Conservation (phyloP, 345 rosid species). For the Cardiospermum halicacabum region DNA sequence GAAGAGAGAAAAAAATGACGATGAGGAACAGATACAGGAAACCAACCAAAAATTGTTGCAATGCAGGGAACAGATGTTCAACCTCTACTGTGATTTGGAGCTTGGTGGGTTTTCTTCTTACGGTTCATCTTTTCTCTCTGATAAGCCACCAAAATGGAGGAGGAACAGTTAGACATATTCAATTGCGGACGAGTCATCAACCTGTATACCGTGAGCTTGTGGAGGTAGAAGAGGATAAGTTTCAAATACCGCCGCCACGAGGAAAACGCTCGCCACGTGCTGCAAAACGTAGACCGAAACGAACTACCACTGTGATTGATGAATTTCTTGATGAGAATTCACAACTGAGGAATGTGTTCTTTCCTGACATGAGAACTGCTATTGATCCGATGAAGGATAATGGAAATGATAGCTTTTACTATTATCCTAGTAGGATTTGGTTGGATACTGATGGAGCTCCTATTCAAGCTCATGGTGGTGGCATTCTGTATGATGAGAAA, state of each 20-base stretch:
- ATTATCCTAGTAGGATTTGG: constrained; percentile 78
- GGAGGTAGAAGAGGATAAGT: constrained; percentile 69
- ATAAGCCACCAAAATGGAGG: constrained; percentile 34
- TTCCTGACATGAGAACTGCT: constrained; percentile 60
- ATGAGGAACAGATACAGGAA: constrained; percentile 75
- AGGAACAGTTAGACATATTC: constrained; percentile 32
- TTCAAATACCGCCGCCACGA: constrained; percentile 76
- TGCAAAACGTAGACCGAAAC: constrained; percentile 73
- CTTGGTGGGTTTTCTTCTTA: constrained; percentile 61
- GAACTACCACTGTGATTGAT: constrained; percentile 63
- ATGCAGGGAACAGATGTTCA: constrained; percentile 75
- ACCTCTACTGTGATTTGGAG: constrained; percentile 52
- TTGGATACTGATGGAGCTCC: constrained; percentile 86
- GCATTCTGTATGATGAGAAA: constrained; percentile 52
- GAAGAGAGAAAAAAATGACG: constrained; percentile 57
- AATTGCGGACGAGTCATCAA: constrained; percentile 36
- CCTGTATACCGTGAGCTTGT: constrained; percentile 54
- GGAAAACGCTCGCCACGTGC: constrained; percentile 82
- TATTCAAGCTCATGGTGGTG: constrained; percentile 98
- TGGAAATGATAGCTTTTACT: constrained; percentile 51
- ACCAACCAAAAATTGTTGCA: constrained; percentile 62
- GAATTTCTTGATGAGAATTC: constrained; percentile 98
- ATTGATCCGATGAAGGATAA: constrained; percentile 54
- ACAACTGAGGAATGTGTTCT: constrained; percentile 66
- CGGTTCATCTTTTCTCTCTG: constrained; percentile 53